phyloP scores from a whole-genome alignment of 495 filamentous ascomycete species.

The Penicillium samsonianum region DNA sequence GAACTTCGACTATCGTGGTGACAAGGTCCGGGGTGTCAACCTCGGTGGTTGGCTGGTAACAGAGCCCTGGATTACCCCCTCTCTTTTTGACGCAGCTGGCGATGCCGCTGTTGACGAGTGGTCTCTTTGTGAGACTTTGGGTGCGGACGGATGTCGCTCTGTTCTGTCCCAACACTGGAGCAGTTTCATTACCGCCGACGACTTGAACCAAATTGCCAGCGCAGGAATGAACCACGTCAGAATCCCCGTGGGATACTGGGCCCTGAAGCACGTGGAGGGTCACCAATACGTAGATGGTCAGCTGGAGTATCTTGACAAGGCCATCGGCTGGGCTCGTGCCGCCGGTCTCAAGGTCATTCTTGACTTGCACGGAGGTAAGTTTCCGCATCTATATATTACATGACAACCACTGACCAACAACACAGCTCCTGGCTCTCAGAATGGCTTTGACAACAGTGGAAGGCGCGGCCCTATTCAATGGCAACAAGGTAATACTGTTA shows the following conservation, averaged over 20 bases:
- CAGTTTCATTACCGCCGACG: conserved; percentile 64
- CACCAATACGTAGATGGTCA: conserved; percentile 77
- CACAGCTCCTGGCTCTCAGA: conserved; percentile 72
- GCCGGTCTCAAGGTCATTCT: conserved; percentile 67
- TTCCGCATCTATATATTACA: neutral
- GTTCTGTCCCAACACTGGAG: conserved; percentile 59
- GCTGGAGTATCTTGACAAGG: conserved; percentile 62
- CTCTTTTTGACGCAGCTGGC: conserved; percentile 54
- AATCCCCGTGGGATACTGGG: conserved; percentile 83
- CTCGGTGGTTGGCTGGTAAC: conserved; percentile 61
- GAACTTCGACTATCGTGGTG: conserved; percentile 45
- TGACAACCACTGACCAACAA: conserved; percentile 21
- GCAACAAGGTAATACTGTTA: conserved; percentile 58
- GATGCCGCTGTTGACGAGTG: conserved; percentile 64
- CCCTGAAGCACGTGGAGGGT: conserved; percentile 55
- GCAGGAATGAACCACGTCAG: conserved; percentile 74
- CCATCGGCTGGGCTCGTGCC: conserved; percentile 66
- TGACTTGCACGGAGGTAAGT: conserved; percentile 69
- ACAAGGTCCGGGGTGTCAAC: conserved; percentile 57
- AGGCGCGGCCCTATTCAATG: conserved; percentile 64
- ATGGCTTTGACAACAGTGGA: conserved; percentile 80
- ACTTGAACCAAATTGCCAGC: conserved; percentile 65
- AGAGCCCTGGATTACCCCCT: conserved; percentile 68
- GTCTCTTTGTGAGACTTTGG: conserved; percentile 54
- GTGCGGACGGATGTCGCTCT: conserved; percentile 48